These are phyloP conservation scores for Solanum dulcamara DNA, from an alignment of 257 asterid genomes.

Conservation along the genomic window DNA sequence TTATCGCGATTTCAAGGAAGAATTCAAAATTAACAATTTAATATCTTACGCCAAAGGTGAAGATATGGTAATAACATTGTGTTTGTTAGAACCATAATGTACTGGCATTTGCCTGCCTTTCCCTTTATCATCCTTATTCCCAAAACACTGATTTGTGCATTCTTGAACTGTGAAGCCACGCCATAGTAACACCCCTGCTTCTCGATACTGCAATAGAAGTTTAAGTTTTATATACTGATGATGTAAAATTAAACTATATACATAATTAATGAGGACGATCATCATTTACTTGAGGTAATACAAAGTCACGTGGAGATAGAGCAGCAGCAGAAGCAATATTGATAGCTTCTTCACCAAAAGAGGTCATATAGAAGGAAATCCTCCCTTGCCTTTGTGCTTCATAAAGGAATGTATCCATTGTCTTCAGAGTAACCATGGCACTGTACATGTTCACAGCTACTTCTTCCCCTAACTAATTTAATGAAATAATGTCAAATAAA, in stretches of 20 bases:
- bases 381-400: slow-evolving; percentile 95
- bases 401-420: slow-evolving; percentile 58
- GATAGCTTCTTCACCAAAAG: slow-evolving; percentile 81
- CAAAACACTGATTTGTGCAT: slow-evolving; percentile 73
- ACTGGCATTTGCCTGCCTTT: slow-evolving; percentile 97
- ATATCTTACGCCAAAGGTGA: slow-evolving; percentile 74
- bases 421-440: slow-evolving; percentile 64
- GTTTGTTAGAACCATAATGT: slow-evolving; percentile 74
- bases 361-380: slow-evolving; percentile 64
- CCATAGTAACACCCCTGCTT: slow-evolving; percentile 82
- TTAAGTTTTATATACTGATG: neutral
- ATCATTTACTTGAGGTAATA: slow-evolving; percentile 25
- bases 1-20: neutral
- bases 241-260: neutral
- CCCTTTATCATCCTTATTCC: slow-evolving; percentile 55
- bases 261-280: neutral
- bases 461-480: slow-evolving; percentile 44
- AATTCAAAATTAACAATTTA: neutral
- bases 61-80: slow-evolving; percentile 62
- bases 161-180: slow-evolving; percentile 76
- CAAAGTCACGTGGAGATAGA: slow-evolving; percentile 42
- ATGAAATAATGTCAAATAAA: neutral
- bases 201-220: slow-evolving; percentile 46
- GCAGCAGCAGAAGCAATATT: slow-evolving; percentile 91
- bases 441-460: slow-evolving; percentile 57